Conservation (phyloP, 176 grass and related monocot species). For the sorghum (Sorghum bicolor) region DNA sequence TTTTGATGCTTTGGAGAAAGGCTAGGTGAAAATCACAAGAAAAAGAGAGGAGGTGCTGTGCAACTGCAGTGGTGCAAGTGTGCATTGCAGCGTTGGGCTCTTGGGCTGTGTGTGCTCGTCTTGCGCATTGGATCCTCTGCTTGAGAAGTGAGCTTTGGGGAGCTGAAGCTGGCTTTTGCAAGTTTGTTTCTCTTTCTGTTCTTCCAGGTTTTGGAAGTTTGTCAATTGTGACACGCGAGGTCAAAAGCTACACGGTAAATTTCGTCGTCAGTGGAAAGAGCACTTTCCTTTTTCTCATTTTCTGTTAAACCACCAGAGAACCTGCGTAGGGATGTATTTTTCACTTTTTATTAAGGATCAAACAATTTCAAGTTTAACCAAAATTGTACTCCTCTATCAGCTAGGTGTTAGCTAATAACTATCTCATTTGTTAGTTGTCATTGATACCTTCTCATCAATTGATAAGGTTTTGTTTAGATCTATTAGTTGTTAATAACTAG, state of each 20-base stretch:
- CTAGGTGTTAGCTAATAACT: too few relatives aligned
- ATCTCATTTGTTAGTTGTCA: too few relatives aligned
- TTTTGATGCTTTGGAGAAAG: background rate
- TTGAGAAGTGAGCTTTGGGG: background rate
- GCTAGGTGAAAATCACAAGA: background rate
- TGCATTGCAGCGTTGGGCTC: background rate
- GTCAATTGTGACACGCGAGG: background rate
- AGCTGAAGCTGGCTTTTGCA: background rate
- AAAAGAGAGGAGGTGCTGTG: background rate
- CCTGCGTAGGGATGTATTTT: too few relatives aligned
- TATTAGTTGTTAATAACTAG: too few relatives aligned
- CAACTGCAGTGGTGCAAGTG: background rate
- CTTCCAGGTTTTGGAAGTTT: background rate
- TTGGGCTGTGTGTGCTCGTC: background rate
- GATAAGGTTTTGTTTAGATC: too few relatives aligned
- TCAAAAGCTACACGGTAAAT: background rate
- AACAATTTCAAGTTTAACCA: too few relatives aligned
- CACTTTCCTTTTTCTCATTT: too few relatives aligned
- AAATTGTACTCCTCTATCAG: too few relatives aligned
- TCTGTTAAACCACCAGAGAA: too few relatives aligned
- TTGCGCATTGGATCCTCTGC: conserved; percentile 25
- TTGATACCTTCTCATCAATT: too few relatives aligned
- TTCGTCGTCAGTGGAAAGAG: too few relatives aligned
- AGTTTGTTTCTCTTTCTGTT: background rate
- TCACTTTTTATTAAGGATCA: too few relatives aligned